Evolutionary conservation across 192 early-diverging fungal species (phyloP).

Genomic region (Backusella macrospora): DNA sequence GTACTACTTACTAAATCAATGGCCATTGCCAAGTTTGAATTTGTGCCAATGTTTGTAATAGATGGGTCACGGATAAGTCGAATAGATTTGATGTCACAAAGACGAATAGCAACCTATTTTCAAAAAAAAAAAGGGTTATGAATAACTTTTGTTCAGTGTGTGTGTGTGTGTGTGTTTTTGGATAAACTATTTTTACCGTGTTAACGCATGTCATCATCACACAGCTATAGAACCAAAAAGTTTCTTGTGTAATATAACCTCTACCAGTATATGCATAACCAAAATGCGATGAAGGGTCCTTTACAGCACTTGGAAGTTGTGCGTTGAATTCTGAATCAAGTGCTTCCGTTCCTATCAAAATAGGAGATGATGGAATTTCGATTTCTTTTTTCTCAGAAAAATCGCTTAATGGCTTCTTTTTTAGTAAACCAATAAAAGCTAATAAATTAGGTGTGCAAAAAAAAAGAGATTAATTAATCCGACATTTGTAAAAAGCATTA

Average conservation of each 20-base stretch:
- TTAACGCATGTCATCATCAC: slow-evolving; percentile 66
- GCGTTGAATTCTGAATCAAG: slow-evolving; percentile 25
- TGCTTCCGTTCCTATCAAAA: neutral
- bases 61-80: slow-evolving; percentile 36
- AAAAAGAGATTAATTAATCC: neutral
- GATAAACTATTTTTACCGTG: slow-evolving; percentile 42
- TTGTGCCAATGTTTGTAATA: slow-evolving; percentile 31
- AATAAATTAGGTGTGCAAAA: neutral
- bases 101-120: slow-evolving; percentile 45
- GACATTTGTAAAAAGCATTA: neutral
- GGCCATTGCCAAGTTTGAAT: slow-evolving; percentile 27
- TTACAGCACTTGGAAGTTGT: slow-evolving; percentile 15
- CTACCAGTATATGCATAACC: slow-evolving; percentile 55
- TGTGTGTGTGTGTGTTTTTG: neutral
- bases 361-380: slow-evolving; percentile 10
- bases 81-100: slow-evolving; percentile 49
- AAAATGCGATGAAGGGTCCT: slow-evolving; percentile 27
- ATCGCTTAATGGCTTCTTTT: slow-evolving; percentile 33
- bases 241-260: slow-evolving; percentile 64
- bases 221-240: slow-evolving; percentile 65
- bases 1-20: slow-evolving; percentile 19
- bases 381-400: neutral
- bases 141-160: too few species aligned
- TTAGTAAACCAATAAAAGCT: slow-evolving; percentile 24
- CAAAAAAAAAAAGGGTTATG: neutral